phyloP scores from a whole-genome alignment of 495 filamentous ascomycete species.

The Neohortaea acidophila region DNA sequence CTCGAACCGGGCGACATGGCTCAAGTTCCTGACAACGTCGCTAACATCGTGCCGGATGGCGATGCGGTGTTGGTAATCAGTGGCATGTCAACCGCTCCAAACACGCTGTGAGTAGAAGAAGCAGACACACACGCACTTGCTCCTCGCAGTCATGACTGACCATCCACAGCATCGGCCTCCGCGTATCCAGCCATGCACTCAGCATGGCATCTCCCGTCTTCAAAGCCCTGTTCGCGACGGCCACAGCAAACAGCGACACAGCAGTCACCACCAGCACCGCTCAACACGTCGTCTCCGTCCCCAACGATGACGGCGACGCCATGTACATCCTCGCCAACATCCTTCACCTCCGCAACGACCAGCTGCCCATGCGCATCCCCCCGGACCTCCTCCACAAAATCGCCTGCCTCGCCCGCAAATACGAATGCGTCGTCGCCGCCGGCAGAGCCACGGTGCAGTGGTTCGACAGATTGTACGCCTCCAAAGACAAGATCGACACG shows the following conservation, averaged over 20 bases:
- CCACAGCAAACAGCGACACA: neutral
- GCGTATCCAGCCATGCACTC: slow-evolving; percentile 5
- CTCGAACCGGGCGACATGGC: neutral
- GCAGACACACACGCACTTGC: too few relatives aligned
- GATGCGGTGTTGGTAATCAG: slow-evolving; percentile 2
- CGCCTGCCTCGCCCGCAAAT: slow-evolving; percentile 5
- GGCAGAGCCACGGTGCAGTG: slow-evolving; percentile 2
- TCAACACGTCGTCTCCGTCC: neutral
- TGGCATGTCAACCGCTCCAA: neutral
- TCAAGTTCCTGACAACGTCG: slow-evolving; percentile 1
- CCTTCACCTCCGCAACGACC: slow-evolving; percentile 14
- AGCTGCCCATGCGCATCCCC: slow-evolving; percentile 7
- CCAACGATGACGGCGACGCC: slow-evolving; percentile 4
- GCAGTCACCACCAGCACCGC: neutral
- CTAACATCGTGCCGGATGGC: neutral
- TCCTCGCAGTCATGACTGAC: neutral
- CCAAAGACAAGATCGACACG: neutral
- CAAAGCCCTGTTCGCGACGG: neutral
- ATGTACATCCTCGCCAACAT: slow-evolving; percentile 10
- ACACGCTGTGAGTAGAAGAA: neutral
- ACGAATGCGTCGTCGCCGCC: slow-evolving; percentile 10
- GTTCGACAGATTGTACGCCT: slow-evolving; percentile 12
- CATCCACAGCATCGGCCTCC: neutral
- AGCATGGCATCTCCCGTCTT: slow-evolving; percentile 8
- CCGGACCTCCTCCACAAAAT: slow-evolving; percentile 4